A percentile compares a stretch with the other conserved stretches of the same genome.
Evolutionary conservation across 2,329 filamentous ascomycete genomes (phyloP).

Genomic region (Exophiala mesophila): DNA sequence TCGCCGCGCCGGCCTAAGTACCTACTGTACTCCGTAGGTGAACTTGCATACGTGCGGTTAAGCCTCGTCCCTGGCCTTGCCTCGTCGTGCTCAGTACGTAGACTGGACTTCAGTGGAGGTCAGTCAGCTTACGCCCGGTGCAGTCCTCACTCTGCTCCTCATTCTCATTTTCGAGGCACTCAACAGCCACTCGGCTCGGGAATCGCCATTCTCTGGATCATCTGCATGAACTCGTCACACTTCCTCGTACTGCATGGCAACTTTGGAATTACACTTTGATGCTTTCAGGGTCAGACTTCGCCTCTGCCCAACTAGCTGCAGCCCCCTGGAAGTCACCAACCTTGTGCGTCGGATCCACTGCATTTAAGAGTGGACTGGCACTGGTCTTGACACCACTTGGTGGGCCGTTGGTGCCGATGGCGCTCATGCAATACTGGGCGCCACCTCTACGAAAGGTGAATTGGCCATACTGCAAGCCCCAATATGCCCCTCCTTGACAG

Average conservation of each 20-base stretch:
- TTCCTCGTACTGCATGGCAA: background rate
- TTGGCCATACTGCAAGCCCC: no score
- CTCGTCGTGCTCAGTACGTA: no score
- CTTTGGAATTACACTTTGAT: background rate
- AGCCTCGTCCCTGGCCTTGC: no score
- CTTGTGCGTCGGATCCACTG: slow-evolving; percentile 20
- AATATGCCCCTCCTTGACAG: no score
- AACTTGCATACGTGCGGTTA: no score
- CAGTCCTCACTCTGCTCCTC: no score
- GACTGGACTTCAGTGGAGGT: no score
- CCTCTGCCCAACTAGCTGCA: background rate
- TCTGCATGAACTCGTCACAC: background rate
- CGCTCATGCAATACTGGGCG: background rate
- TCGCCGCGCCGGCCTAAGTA: no score
- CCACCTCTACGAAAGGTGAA: background rate
- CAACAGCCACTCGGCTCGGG: no score
- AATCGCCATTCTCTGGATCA: background rate
- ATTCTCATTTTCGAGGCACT: no score
- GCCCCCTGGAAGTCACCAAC: background rate
- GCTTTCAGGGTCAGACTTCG: background rate
- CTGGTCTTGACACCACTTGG: slow-evolving; percentile 1
- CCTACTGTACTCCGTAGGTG: no score
- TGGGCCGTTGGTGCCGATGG: slow-evolving; percentile 1
- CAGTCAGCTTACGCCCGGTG: no score
- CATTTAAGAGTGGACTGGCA: slow-evolving; percentile 11